A percentile compares a stretch with the other conserved stretches of the same genome.
phyloP scores from a whole-genome alignment of 352 stramenopile genomes.

The Globisporangium middletonii region DNA sequence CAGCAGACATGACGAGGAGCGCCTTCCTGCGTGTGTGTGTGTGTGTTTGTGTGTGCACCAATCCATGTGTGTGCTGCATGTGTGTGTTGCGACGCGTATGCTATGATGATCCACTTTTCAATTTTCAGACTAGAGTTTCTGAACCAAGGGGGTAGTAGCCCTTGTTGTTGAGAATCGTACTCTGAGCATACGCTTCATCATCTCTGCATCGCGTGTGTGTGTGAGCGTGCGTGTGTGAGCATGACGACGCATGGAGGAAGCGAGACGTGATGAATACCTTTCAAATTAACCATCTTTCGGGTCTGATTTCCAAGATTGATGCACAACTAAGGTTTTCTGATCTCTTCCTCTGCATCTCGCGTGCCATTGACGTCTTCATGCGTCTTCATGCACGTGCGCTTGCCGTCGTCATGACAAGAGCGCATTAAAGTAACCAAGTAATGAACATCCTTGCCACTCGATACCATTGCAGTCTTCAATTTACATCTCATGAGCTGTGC shows the following conservation, averaged over 20 bases:
- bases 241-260: background rate
- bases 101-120: constrained; percentile 74
- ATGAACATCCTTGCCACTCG: background rate
- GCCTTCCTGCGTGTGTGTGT: background rate
- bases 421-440: too few relatives aligned
- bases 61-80: background rate
- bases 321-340: constrained; percentile 75
- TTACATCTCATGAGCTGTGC: background rate
- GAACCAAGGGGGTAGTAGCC: constrained; percentile 86
- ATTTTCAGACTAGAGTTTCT: constrained; percentile 92
- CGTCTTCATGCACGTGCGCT: background rate
- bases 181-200: constrained; percentile 53
- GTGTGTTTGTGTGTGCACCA: background rate
- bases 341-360: background rate
- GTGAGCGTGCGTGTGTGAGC: constrained; percentile 3
- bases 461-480: background rate
- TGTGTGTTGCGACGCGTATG: constrained; percentile 22
- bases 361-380: background rate
- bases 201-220: background rate
- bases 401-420: background rate
- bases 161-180: constrained; percentile 64
- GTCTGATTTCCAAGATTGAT: constrained; percentile 88
- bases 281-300: constrained; percentile 88
- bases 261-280: constrained; percentile 78
- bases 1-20: background rate